These are phyloP conservation scores for Colletotrichum plurivorum DNA, from an alignment of 2,329 filamentous ascomycete species.

Conservation along the genomic window DNA sequence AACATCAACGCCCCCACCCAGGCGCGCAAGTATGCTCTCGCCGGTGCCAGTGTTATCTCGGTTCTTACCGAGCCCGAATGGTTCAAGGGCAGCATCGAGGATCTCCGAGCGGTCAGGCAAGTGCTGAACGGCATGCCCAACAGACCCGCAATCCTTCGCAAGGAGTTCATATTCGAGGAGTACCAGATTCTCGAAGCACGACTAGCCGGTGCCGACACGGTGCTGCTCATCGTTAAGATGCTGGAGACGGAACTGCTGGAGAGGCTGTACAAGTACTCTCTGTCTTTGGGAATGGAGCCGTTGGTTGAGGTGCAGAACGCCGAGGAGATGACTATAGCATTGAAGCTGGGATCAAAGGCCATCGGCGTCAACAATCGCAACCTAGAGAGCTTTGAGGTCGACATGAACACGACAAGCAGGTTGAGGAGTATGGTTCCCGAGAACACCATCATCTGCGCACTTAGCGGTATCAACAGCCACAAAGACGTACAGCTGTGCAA, in stretches of 20 bases:
- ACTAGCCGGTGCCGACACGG: conserved; percentile 92
- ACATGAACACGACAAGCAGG: conserved; percentile 91
- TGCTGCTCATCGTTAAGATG: conserved; percentile 99
- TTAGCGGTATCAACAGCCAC: conserved; percentile 92
- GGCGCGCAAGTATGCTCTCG: conserved; percentile 90
- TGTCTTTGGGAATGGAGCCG: conserved; percentile 95
- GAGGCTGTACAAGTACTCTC: conserved; percentile 88
- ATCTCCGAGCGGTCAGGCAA: conserved; percentile 88
- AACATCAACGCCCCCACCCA: conserved; percentile 90
- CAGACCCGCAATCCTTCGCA: conserved; percentile 90
- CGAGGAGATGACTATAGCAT: conserved; percentile 91
- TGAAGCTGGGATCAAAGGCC: conserved; percentile 88
- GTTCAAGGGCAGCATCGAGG: conserved; percentile 99
- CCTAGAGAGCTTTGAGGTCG: conserved; percentile 95
- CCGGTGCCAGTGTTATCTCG: conserved; percentile 96
- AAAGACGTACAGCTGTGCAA: conserved; percentile 91
- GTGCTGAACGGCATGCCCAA: conserved; percentile 93
- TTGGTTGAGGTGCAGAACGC: conserved; percentile 96
- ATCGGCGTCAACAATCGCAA: conserved; percentile 99
- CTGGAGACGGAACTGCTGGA: conserved; percentile 81
- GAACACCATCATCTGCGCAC: conserved; percentile 89
- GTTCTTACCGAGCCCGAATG: conserved; percentile 99
- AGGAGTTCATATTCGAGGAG: conserved; percentile 98
- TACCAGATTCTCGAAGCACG: conserved; percentile 98
- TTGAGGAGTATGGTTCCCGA: conserved; percentile 89